Percentiles rank a stretch among this genome's conserved stretches.
Evolutionary conservation across 345 rosid species (phyloP).

Genomic region (Rhizophora apiculata): DNA sequence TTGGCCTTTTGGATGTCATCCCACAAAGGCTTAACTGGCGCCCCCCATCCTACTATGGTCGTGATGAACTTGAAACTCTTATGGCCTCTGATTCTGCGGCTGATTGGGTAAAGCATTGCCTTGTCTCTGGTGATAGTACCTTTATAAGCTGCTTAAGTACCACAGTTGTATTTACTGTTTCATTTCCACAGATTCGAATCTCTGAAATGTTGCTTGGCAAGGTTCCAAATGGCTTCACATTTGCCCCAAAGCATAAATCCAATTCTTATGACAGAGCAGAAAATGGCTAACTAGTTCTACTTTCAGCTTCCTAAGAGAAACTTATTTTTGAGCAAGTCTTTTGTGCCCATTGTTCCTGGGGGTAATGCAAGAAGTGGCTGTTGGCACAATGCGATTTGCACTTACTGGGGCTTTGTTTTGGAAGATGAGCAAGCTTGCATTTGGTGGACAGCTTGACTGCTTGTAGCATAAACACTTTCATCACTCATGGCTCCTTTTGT

Average conservation of each 20-base stretch:
- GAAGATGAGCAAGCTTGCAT: background rate
- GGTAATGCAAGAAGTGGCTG: background rate
- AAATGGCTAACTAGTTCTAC: slow-evolving; percentile 57
- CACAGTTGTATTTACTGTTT: background rate
- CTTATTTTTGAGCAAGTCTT: background rate
- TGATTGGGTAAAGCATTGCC: slow-evolving; percentile 65
- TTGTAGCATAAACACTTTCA: too few relatives aligned
- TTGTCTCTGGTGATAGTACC: background rate
- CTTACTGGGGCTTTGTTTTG: background rate
- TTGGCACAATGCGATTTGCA: background rate
- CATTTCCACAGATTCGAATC: slow-evolving; percentile 55
- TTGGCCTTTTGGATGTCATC: slow-evolving; percentile 78
- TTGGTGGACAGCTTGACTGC: too few relatives aligned
- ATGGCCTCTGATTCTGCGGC: slow-evolving; percentile 96
- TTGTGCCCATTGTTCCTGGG: background rate
- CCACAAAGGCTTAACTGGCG: slow-evolving; percentile 91
- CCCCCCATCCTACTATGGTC: slow-evolving; percentile 81
- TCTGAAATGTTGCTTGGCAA: slow-evolving; percentile 93
- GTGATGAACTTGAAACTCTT: slow-evolving; percentile 92
- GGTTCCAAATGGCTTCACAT: slow-evolving; percentile 88
- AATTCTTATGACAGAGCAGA: slow-evolving; percentile 85
- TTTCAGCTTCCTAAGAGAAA: background rate
- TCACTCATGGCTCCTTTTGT: too few relatives aligned
- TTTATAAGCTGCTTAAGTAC: background rate
- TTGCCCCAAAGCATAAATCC: slow-evolving; percentile 91